Evolutionary conservation across 805 yeast species (phyloP), one percentile per base, ranked within the genome.

Genomic region (Ogataea neopini): DNA sequence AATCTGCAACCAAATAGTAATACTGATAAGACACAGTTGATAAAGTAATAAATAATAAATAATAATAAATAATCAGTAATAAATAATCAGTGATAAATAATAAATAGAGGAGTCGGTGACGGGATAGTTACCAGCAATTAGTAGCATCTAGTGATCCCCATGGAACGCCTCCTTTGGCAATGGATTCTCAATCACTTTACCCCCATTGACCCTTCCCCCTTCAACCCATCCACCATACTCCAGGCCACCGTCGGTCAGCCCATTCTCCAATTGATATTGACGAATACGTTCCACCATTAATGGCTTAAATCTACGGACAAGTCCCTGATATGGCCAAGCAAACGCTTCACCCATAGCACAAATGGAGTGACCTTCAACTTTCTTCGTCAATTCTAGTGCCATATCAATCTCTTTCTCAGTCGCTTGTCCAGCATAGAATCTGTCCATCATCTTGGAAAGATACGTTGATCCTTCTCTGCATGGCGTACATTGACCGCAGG

Each of bases 401-500:
- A 81, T 81, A 63, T 88, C 96, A 60, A 88, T 88, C 69, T 88
- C 96, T 56, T 80, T 80, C 62, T 78, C 83, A 51, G 78, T 76
- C 40, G 94, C 96, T 73, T 87, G 94, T 43, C 96, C 96, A 50
- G 70, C 69, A 52, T 73, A 79, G 67, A 88, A 79, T 64, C 96
- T 79, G 64, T 84, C 85, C 96, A 88, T 88, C 80, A 87, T 83
- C 70, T 81, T 85, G 50, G 77, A 74, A 59, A 88, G 73, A 86
- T 92, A 88, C 17, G 95, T 84, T 37, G 96, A 88, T 49, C 96
- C 96, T 72, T 88, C 96, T 67, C 96, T 82, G 72, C 96, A 88
- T 49, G 96, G 96, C 3, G 96, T 88, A 74, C 96, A 88, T 73
- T 88, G 96, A 50, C 96, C 96, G 73, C 96, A 88, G 6, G 94